Base-by-base conservation (phyloP, 108 stramenopile species). In the Nitzschia sp. region DNA sequence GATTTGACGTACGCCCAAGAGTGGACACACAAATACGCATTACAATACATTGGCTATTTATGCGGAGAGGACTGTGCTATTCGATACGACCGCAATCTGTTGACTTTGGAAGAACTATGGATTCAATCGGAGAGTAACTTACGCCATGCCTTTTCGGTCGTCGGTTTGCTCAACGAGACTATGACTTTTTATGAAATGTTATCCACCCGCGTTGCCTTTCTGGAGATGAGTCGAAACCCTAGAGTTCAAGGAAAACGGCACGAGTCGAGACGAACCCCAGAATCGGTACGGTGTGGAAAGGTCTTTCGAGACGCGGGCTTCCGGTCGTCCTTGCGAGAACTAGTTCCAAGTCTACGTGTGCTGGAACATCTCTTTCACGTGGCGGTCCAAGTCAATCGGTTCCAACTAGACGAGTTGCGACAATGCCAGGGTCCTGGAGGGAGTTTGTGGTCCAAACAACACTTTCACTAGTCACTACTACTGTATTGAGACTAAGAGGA, bases 141-240 rank as follows among this genome's bases (percentile, higher is more conserved):
- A 23, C 59, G 74, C 25, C 66, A 78, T 29, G 38, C 72, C 15
- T 82, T 82, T 77, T 41, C 73, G 11, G 73, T 82, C 9, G 81
- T 82, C 15, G 81, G 81, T 13, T 53, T 82, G 25, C 33, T 82
- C 30, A 67, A 80, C 41, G 80, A 80, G n/a, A 80, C 71, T 2
- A 64, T 72, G 13, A 35, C 45, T 22, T 82, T 78, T 47, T 82
- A 75, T 34, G 73, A 82, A 11, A 82, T 82, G 81, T 46, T 82
- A 19, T 36, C 73, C 0, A 38, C 41, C 3, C 68, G 77, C 8
- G 52, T 82, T 19, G 55, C 34, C 9, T 75, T 61, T 47, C 11
- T 67, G 31, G 41, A 75, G 27, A 57, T 73, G 52, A 31, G 21
- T 1, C 34, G 26, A 26, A 65, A 73, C 55, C 72, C 63, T 33